Percentiles rank a stretch among this genome's conserved stretches.
These are phyloP conservation scores for Morella rubra DNA, from an alignment of 306 rosid genomes.

Conservation along the genomic window DNA sequence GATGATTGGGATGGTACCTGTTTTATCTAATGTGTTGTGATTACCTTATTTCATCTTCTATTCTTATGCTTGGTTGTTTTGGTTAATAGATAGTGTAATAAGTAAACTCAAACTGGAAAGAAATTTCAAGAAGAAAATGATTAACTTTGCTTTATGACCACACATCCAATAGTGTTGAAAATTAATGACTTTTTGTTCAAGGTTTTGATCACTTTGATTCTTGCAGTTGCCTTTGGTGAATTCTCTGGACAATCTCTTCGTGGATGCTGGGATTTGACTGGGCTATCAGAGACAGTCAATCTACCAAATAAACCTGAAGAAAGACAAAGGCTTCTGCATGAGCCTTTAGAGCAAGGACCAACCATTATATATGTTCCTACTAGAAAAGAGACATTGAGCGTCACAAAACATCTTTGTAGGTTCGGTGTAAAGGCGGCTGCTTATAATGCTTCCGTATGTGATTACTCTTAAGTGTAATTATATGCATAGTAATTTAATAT, in stretches of 20 bases:
- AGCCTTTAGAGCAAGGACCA: conserved; percentile 63
- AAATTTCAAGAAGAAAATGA: conserved; percentile 2
- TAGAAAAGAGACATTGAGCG: conserved; percentile 69
- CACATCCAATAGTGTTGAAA: background rate
- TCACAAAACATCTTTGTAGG: conserved; percentile 62
- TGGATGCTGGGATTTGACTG: conserved; percentile 28
- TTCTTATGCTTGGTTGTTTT: background rate
- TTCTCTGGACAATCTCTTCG: conserved; percentile 53
- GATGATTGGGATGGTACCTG: conserved; percentile 80
- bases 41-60: background rate
- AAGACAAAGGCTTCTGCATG: conserved; percentile 41
- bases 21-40: conserved; percentile 20
- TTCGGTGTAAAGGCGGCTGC: conserved; percentile 92
- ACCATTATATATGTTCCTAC: conserved; percentile 85
- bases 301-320: conserved; percentile 47
- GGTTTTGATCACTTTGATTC: conserved; percentile 24
- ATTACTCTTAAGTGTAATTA: background rate
- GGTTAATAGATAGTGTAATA: background rate
- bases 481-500: background rate
- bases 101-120: conserved; percentile 20
- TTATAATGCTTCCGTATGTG: conserved; percentile 79
- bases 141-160: background rate
- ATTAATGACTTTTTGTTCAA: conserved; percentile 8
- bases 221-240: conserved; percentile 67
- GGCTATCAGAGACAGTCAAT: conserved; percentile 33